A percentile compares a stretch with the other conserved stretches of the same genome.
phyloP scores from a whole-genome alignment of 805 yeast species.

The Lachancea sp. region DNA sequence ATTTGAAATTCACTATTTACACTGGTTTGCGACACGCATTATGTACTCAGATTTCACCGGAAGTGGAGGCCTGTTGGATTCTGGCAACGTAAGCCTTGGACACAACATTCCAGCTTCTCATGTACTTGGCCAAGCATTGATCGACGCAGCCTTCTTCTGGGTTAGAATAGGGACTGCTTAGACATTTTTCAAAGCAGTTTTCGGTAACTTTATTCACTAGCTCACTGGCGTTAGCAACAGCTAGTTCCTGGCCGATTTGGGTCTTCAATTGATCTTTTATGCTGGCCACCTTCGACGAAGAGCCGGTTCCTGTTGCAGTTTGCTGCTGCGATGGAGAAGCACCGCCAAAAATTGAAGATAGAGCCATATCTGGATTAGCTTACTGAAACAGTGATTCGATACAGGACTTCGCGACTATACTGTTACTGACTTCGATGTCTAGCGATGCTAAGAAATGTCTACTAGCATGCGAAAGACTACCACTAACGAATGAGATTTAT shows the following conservation, averaged over 20 bases:
- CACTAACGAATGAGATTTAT: too few relatives aligned
- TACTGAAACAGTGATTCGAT: too few relatives aligned
- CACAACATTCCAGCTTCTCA: slow-evolving; percentile 85
- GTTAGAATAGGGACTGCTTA: slow-evolving; percentile 50
- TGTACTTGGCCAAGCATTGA: slow-evolving; percentile 78
- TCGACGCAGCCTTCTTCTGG: slow-evolving; percentile 62
- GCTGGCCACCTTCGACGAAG: slow-evolving; percentile 32
- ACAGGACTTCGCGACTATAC: too few relatives aligned
- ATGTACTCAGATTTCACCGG: slow-evolving; percentile 25
- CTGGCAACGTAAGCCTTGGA: slow-evolving; percentile 72
- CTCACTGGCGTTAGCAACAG: slow-evolving; percentile 86
- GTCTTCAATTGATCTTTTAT: slow-evolving; percentile 58
- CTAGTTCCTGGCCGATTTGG: slow-evolving; percentile 75
- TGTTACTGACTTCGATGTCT: too few relatives aligned
- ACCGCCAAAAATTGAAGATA: slow-evolving; percentile 30
- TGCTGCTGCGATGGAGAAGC: slow-evolving; percentile 23
- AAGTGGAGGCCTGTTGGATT: slow-evolving; percentile 49
- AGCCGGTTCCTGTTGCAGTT: slow-evolving; percentile 18
- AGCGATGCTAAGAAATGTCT: too few relatives aligned
- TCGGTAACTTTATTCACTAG: slow-evolving; percentile 78
- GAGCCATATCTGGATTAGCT: slow-evolving; percentile 17
- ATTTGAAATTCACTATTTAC: neutral
- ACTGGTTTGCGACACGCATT: neutral
- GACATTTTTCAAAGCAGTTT: slow-evolving; percentile 80
- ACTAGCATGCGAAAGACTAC: too few relatives aligned